Conservation (phyloP, 257 asterid genomes). For the Solanum pinnatisectum region DNA sequence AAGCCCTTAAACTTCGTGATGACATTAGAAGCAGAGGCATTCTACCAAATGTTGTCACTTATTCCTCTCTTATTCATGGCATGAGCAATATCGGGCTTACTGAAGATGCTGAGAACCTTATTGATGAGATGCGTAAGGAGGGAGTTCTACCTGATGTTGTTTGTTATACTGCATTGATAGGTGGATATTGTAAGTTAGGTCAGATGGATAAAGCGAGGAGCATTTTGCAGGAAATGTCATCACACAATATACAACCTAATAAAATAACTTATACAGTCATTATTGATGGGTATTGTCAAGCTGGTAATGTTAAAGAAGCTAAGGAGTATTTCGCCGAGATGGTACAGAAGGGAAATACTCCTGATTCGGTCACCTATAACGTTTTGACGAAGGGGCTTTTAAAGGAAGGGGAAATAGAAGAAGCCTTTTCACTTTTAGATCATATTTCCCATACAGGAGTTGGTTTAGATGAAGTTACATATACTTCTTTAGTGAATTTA, state of each 20-base stretch:
- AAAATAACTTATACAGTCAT: constrained; percentile 68
- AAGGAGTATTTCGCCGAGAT: constrained; percentile 44
- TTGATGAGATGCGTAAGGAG: constrained; percentile 50
- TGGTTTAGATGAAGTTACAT: constrained; percentile 52
- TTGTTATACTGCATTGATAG: constrained; percentile 72
- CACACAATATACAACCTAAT: constrained; percentile 43
- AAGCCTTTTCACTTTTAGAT: constrained; percentile 49
- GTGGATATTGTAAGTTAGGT: constrained; percentile 74
- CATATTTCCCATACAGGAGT: constrained; percentile 41
- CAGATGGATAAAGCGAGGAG: constrained; percentile 53
- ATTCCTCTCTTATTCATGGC: constrained; percentile 71
- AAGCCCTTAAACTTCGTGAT: constrained; percentile 48
- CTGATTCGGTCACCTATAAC: constrained; percentile 68
- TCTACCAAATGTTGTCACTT: constrained; percentile 46
- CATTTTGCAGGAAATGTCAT: constrained; percentile 61
- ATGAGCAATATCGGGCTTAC: constrained; percentile 42
- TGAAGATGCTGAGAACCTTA: constrained; percentile 42
- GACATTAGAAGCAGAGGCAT: constrained; percentile 59
- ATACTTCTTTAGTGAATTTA: constrained; percentile 52
- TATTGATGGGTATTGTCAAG: constrained; percentile 55
- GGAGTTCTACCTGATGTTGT: constrained; percentile 65
- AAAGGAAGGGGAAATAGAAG: constrained; percentile 54
- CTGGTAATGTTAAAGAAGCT: constrained; percentile 56
- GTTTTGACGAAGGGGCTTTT: constrained; percentile 40
- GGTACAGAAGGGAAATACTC: constrained; percentile 50